A percentile compares a stretch with the other conserved stretches of the same genome.
Conservation (phyloP, 2,329 filamentous ascomycete species). For the Lachnellula hyalina region DNA sequence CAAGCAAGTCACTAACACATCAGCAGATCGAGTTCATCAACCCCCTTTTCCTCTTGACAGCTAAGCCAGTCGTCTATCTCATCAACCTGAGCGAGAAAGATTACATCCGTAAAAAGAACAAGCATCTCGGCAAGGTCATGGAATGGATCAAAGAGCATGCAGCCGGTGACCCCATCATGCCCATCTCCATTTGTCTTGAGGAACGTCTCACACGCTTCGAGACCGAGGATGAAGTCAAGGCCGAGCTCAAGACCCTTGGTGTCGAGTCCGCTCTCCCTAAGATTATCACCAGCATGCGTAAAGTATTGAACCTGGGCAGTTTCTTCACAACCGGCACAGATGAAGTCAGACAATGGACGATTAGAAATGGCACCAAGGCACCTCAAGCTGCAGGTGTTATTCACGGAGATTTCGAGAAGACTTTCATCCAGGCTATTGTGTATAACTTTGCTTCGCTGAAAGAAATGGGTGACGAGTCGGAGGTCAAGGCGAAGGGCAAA, state of each 20-base stretch:
- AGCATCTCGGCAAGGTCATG: slow-evolving; percentile 88
- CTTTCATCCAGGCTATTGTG: slow-evolving; percentile 93
- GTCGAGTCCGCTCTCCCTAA: slow-evolving; percentile 89
- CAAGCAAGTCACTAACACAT: slow-evolving; percentile 17
- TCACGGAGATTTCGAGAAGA: slow-evolving; percentile 98
- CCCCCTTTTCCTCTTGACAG: slow-evolving; percentile 87
- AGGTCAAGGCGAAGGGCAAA: slow-evolving; percentile 91
- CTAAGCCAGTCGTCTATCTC: slow-evolving; percentile 94
- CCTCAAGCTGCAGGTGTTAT: slow-evolving; percentile 97
- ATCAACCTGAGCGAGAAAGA: slow-evolving; percentile 97
- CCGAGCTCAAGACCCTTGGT: slow-evolving; percentile 84
- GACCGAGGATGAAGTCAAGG: slow-evolving; percentile 68
- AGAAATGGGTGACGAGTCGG: slow-evolving; percentile 82
- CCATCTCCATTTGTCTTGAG: slow-evolving; percentile 88
- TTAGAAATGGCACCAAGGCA: slow-evolving; percentile 94
- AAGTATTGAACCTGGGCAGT: slow-evolving; percentile 80
- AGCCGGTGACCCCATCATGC: slow-evolving; percentile 82
- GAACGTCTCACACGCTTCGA: slow-evolving; percentile 81
- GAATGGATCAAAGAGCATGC: slow-evolving; percentile 95
- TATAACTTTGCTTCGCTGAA: slow-evolving; percentile 82
- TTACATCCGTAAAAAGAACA: slow-evolving; percentile 99
- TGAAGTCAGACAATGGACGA: slow-evolving; percentile 98
- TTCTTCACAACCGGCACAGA: slow-evolving; percentile 97
- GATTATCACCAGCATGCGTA: slow-evolving; percentile 88
- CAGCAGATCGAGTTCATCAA: slow-evolving; percentile 92